phyloP scores from a whole-genome alignment of 2,329 filamentous ascomycete genomes.

The Stromatinia cepivora region DNA sequence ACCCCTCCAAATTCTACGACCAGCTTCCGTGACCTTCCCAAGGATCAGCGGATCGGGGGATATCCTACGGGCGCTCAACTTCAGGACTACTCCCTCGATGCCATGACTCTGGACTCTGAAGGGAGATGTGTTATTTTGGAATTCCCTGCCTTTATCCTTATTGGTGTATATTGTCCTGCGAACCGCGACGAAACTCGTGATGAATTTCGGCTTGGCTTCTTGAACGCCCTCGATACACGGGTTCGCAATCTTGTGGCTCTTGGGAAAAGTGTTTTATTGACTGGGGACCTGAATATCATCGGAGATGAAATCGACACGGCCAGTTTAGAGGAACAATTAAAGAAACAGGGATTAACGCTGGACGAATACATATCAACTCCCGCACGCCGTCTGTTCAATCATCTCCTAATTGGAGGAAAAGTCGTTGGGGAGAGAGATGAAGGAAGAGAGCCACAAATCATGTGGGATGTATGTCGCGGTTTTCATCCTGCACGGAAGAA shows the following conservation, averaged over 20 bases:
- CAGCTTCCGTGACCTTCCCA: constrained; percentile 72
- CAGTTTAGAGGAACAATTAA: constrained; percentile 68
- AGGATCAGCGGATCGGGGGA: constrained; percentile 78
- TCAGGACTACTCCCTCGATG: constrained; percentile 61
- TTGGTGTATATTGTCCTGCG: constrained; percentile 91
- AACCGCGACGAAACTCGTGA: constrained; percentile 81
- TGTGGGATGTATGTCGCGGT: constrained; percentile 81
- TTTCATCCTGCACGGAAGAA: constrained; percentile 78
- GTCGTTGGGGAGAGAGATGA: constrained; percentile 67
- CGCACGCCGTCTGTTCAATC: constrained; percentile 77
- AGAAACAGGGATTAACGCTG: constrained; percentile 65
- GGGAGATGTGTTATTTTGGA: constrained; percentile 89
- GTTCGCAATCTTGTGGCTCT: constrained; percentile 78
- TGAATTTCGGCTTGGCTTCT: constrained; percentile 78
- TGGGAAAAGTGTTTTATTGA: constrained; percentile 83
- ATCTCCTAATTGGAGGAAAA: constrained; percentile 73
- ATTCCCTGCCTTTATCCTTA: constrained; percentile 90
- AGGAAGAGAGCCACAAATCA: constrained; percentile 66
- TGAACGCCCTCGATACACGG: constrained; percentile 76
- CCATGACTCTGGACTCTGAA: constrained; percentile 78
- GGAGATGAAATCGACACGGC: constrained; percentile 69
- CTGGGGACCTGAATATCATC: constrained; percentile 85
- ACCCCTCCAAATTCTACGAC: constrained; percentile 69
- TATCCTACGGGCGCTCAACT: constrained; percentile 76
- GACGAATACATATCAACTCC: constrained; percentile 73